Evolutionary conservation across 768 basidiomycete genomes (phyloP).

Genomic region (Tulasnella sp.): DNA sequence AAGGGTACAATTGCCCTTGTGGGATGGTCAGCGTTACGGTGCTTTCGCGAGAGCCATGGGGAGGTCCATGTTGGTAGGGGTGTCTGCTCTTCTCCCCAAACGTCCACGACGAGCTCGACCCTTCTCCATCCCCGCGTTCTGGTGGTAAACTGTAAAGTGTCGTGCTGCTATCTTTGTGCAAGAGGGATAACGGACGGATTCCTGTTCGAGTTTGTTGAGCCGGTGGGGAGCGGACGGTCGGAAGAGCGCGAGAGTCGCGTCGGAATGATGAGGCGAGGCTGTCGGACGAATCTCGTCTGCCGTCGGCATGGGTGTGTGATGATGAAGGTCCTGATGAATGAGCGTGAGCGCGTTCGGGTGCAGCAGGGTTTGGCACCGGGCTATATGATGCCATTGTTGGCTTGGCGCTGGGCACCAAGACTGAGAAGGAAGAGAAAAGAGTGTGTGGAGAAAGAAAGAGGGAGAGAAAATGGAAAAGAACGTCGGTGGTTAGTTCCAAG

Average conservation of each 20-base stretch:
- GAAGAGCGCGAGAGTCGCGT: neutral
- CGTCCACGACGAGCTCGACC: neutral
- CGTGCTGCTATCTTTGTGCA: neutral
- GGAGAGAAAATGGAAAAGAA: too few species aligned
- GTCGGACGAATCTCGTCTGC: neutral
- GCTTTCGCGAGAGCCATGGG: neutral
- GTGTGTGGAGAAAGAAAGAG: too few species aligned
- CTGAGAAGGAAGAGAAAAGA: too few species aligned
- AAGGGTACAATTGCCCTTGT: neutral
- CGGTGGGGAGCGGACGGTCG: neutral
- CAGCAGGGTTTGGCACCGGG: neutral
- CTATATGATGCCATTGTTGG: neutral
- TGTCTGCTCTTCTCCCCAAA: neutral
- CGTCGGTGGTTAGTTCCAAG: too few species aligned
- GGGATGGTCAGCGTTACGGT: neutral
- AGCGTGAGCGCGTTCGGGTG: neutral
- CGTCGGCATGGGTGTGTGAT: neutral
- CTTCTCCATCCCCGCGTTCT: neutral
- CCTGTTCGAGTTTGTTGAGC: neutral
- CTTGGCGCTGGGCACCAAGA: neutral
- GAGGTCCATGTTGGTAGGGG: neutral
- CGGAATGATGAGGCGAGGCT: neutral
- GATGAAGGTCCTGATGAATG: neutral
- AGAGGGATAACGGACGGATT: neutral
- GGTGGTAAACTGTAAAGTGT: neutral